These are phyloP conservation scores for Tarenaya hassleriana DNA, from an alignment of 345 rosid genomes.

Conservation along the genomic window DNA sequence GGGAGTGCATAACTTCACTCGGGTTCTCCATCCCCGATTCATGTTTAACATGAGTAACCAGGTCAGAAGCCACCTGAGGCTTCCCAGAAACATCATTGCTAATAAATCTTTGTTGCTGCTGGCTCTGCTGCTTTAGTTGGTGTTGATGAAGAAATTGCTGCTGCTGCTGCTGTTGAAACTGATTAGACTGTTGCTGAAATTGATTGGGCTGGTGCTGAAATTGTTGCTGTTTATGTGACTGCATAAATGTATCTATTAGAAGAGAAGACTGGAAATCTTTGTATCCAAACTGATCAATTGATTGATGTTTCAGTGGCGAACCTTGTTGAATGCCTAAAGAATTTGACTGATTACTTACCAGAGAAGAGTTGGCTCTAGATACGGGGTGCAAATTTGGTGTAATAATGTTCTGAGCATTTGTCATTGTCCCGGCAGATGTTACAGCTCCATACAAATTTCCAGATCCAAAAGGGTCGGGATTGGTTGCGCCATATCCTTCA, in stretches of 20 bases:
- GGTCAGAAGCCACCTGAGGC: constrained; percentile 50
- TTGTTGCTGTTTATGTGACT: too few relatives aligned
- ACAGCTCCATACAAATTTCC: constrained; percentile 60
- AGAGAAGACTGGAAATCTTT: constrained; percentile 41
- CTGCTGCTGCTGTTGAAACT: constrained; percentile 57
- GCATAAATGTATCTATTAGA: constrained; percentile 38
- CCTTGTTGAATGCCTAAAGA: constrained; percentile 41
- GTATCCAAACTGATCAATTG: constrained; percentile 44
- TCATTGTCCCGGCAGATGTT: constrained; percentile 51
- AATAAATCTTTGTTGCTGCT: constrained; percentile 45
- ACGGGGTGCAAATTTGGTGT: constrained; percentile 49
- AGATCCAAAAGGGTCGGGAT: constrained; percentile 54
- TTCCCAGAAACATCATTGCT: constrained; percentile 51
- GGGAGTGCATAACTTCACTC: constrained; percentile 43
- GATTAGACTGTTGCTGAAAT: constrained; percentile 53
- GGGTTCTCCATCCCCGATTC: constrained; percentile 60
- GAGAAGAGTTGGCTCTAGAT: constrained; percentile 44
- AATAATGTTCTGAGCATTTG: constrained; percentile 53
- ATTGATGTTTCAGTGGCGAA: constrained; percentile 39
- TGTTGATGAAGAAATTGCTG: constrained; percentile 47
- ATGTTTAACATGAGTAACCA: constrained; percentile 44
- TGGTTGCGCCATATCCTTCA: constrained; percentile 63
- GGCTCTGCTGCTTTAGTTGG: constrained; percentile 53
- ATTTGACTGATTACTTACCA: constrained; percentile 47
- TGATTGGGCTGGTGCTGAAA: too few relatives aligned